phyloP scores from a whole-genome alignment of 192 early-diverging fungal species.

The Kickxella alabastrina region DNA sequence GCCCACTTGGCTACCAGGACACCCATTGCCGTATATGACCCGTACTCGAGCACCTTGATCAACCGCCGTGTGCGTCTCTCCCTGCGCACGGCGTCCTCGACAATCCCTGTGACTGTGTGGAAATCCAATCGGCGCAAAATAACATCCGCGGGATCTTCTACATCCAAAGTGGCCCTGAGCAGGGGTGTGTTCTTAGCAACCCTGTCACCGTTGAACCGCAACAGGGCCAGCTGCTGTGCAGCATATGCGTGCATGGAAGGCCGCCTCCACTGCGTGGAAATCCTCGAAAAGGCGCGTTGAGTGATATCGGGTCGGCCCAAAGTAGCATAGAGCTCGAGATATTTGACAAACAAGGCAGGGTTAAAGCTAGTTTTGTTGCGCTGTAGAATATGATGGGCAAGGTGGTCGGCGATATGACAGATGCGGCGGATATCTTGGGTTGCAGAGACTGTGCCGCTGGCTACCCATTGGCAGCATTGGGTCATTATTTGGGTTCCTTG shows the following conservation, averaged over 20 bases:
- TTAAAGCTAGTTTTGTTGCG: neutral
- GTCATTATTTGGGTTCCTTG: neutral
- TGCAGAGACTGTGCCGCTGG: neutral
- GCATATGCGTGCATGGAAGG: constrained; percentile 12
- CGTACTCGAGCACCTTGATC: constrained; percentile 23
- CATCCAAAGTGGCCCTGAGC: neutral
- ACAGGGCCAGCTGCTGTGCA: constrained; percentile 29
- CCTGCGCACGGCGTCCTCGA: constrained; percentile 10
- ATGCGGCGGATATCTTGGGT: neutral
- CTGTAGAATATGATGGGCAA: constrained; percentile 10
- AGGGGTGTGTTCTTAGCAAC: neutral
- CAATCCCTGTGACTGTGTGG: constrained; percentile 11
- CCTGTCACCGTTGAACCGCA: constrained; percentile 5
- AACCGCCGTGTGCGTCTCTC: constrained; percentile 11
- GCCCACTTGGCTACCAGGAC: constrained; percentile 14
- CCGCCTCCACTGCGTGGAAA: constrained; percentile 15
- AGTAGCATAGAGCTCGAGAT: constrained; percentile 36
- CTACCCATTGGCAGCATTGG: constrained; percentile 1
- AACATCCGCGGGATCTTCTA: neutral
- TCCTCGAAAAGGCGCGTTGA: constrained; percentile 15
- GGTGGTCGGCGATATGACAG: constrained; percentile 21
- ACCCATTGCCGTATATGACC: constrained; percentile 9
- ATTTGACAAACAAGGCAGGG: constrained; percentile 1
- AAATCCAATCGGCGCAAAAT: too few species aligned
- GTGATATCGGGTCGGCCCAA: constrained; percentile 41